phyloP scores from a whole-genome alignment of 306 rosid species.

The Vigna trinervia region DNA sequence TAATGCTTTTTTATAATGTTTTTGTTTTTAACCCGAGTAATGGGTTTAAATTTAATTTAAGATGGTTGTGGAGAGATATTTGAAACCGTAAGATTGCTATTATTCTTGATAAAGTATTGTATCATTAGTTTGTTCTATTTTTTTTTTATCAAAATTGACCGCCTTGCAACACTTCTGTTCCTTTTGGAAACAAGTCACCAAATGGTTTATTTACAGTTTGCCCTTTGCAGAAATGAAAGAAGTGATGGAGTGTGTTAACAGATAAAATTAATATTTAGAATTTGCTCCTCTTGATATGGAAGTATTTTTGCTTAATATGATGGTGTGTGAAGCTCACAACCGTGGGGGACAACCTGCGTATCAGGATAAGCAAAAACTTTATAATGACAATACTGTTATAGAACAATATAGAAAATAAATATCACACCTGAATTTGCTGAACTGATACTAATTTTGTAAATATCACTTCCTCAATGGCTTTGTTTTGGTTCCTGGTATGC shows the following conservation, averaged over 20 bases:
- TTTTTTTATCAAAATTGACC: not conserved
- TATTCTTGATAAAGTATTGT: constrained; percentile 7
- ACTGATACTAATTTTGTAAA: constrained; percentile 5
- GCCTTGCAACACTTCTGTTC: not conserved
- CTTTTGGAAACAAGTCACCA: not conserved
- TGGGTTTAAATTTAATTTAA: constrained; percentile 16
- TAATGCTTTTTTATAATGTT: constrained; percentile 18
- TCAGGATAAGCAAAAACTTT: not conserved
- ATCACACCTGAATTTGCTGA: constrained; percentile 20
- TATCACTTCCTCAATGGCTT: not conserved
- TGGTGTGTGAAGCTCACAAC: not conserved
- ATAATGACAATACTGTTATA: not conserved
- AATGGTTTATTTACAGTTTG: constrained; percentile 5
- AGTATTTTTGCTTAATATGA: constrained; percentile 14
- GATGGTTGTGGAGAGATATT: constrained; percentile 10
- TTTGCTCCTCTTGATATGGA: constrained; percentile 1
- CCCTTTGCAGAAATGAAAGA: constrained; percentile 26
- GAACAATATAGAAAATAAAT: not conserved
- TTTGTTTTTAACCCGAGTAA: not conserved
- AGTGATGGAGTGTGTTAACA: not conserved
- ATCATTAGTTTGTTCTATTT: not conserved
- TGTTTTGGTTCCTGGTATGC: constrained; percentile 13
- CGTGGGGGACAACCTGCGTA: not conserved
- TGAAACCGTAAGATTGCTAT: constrained; percentile 15
- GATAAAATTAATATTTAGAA: not conserved